Base-by-base conservation (phyloP, 257 asterid species). In the Gentiana straminea region DNA sequence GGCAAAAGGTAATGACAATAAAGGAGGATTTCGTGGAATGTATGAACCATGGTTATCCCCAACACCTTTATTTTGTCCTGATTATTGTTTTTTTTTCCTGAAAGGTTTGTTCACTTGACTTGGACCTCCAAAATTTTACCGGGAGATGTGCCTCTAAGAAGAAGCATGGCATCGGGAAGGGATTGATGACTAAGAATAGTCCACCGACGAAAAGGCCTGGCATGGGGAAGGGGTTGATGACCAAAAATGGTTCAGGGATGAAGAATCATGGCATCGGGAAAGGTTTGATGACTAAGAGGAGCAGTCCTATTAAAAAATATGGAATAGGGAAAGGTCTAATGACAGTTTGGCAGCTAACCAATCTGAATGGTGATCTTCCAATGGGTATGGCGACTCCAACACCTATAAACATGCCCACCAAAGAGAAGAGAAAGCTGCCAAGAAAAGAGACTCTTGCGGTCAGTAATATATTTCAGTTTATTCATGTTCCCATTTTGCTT, bases 251-350 rank as follows among this genome's bases (percentile, higher is more conserved):
- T 64, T 58, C 70, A 41, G 65, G 72, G 44, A 51, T 56, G 35
- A 67, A 49, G 73, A 69, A 68, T 61, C 82, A 78, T 64, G 95
- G 94, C 53, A 65, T 65, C 46, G 96, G 95, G 61, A 91, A 91
- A 80, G 96, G 95, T 54, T 73, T 75, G 64, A 84, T 90, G 89
- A 70, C 85, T 41, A 41, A 41, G 9, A 41, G 46, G 46, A 41
- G 46, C 46, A 41, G 46, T 66, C 68, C 73, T 47, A 51, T 54
- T 36, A 67, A 49, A 71, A 69, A 66, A 63, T 81, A 78, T 66
- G 95, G 94, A 55, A 65, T 65, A 48, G 96, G 95, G 57, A 91
- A 91, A 80, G 96, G 95, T 54, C 75, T 75, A 62, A 84, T 90
- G 89, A 70, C 85, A 8, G 73, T 68, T 64, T 69, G 79, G 76